phyloP scores from a whole-genome alignment of 2,329 filamentous ascomycete species.

The Acrodontium crateriforme region DNA sequence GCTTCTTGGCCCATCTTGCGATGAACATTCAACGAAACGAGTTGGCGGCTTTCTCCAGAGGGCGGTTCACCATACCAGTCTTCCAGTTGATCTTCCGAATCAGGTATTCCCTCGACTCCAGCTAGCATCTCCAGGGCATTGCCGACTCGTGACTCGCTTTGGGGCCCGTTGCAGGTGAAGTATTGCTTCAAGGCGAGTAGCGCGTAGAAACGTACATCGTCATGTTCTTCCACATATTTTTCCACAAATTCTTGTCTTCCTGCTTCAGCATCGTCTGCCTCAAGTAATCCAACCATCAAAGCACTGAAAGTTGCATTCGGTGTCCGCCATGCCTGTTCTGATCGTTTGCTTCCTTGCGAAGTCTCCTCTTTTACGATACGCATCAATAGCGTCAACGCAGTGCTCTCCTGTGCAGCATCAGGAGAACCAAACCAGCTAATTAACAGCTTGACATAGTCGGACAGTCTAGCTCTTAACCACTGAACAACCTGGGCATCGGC shows the following conservation, averaged over 20 bases:
- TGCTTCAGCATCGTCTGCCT: conserved; percentile 41
- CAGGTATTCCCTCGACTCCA: conserved; percentile 56
- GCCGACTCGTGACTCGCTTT: conserved; percentile 33
- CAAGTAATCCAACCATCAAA: conserved; percentile 50
- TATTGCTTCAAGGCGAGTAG: conserved; percentile 57
- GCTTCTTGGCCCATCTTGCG: conserved; percentile 72
- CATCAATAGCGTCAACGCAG: conserved; percentile 68
- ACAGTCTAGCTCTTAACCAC: conserved; percentile 65
- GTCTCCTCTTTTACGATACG: conserved; percentile 67
- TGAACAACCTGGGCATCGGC: conserved; percentile 60
- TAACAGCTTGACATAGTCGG: conserved; percentile 46
- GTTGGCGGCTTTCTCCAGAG: conserved; percentile 26
- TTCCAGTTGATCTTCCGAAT: conserved; percentile 50
- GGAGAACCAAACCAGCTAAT: conserved; percentile 46
- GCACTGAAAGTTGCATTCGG: conserved; percentile 43
- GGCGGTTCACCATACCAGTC: conserved; percentile 54
- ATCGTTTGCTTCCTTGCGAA: conserved; percentile 33
- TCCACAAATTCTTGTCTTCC: conserved; percentile 60
- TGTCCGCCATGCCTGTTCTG: conserved; percentile 56
- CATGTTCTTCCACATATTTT: conserved; percentile 64
- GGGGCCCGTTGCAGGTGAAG: conserved; percentile 10
- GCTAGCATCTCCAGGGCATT: conserved; percentile 50
- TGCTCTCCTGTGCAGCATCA: conserved; percentile 48
- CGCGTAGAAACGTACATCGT: conserved; percentile 75
- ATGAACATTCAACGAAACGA: conserved; percentile 54